Evolutionary conservation across 2,329 filamentous ascomycete genomes (phyloP), one percentile per base, ranked within the genome.

Genomic region (Penicillium sp.): DNA sequence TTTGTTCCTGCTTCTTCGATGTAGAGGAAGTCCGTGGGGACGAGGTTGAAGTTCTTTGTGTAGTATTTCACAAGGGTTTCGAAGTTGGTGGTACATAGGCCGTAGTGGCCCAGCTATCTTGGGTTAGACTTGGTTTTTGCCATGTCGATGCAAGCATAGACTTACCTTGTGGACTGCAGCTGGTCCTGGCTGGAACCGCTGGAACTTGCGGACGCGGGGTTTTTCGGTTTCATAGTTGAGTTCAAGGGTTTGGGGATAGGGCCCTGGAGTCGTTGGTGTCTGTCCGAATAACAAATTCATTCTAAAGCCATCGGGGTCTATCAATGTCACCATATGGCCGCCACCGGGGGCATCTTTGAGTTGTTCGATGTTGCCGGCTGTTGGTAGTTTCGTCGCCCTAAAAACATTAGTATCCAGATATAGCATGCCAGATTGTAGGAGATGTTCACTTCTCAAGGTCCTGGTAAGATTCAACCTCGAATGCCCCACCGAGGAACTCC

Each of bases 281-380:
- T 71, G 69, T 3, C 72, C 73, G 51, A 68, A 66, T 1, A 75
- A 62, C 10, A 75, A 59, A 52, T 73, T 71, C 11, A 75, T 25
- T 25, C 63, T 65, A 41, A 73, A 71, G 3, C 53, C 72, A 44
- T 73, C 69, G 0, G 72, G 71, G 39, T 75, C 72, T 2, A 52
- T 60, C 8, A 74, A 45, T 0, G 67, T 71, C 4, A 74, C 54
- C 10, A 72, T 51, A 14, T 57, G 50, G 4, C 72, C 72, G n/a
- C 70, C 70, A 0, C 73, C 72, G 0, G 72, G 72, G 1, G 70
- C 65, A 38, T 72, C 53, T 1, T 19, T 50, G 13, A 74, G 45
- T n/a, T 68, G 22, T 25, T 25, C 22, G 22, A 25, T 65, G 7
- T 52, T 30, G 8, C 58, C 53, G 0, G 69, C 67, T 1, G 59